Conservation (phyloP, 2,329 filamentous ascomycete species). For the Arthrinium phaeospermum region DNA sequence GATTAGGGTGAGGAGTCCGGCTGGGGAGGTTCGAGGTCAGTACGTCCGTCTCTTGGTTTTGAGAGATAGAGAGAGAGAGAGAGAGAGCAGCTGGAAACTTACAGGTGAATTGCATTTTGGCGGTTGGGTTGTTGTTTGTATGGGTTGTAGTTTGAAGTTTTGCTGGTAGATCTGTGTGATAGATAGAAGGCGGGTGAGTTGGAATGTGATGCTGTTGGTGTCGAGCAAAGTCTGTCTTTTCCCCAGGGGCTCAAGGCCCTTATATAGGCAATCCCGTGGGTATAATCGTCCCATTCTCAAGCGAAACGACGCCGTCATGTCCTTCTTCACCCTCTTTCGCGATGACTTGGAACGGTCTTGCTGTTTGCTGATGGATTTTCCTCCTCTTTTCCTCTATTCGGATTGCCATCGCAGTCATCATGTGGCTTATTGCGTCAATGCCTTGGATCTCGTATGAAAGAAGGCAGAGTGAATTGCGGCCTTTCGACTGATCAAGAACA, state of each 20-base stretch:
- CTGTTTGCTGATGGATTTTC: neutral
- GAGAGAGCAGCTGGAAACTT: neutral
- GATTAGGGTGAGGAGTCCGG: slow-evolving; percentile 7
- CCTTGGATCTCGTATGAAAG: neutral
- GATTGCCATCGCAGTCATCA: neutral
- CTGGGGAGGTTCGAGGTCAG: neutral
- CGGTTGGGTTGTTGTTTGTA: neutral
- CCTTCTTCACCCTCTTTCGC: neutral
- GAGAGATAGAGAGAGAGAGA: too few species aligned
- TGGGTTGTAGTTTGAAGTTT: neutral
- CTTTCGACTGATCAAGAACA: neutral
- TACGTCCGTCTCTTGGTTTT: neutral
- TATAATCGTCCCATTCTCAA: neutral
- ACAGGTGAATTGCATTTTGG: slow-evolving; percentile 14
- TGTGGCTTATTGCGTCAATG: neutral
- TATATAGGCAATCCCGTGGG: neutral
- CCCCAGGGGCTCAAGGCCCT: neutral
- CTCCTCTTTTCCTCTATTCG: neutral
- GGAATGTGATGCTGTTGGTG: neutral
- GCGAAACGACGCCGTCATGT: neutral
- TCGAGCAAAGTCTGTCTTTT: neutral
- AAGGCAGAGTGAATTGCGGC: neutral
- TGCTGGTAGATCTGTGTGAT: neutral
- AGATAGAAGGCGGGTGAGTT: neutral
- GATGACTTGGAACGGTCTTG: neutral